A percentile compares a stretch with the other conserved stretches of the same genome.
These are phyloP conservation scores for Fagopyrum tataricum DNA, from an alignment of 148 eudicot genomes.

Conservation along the genomic window DNA sequence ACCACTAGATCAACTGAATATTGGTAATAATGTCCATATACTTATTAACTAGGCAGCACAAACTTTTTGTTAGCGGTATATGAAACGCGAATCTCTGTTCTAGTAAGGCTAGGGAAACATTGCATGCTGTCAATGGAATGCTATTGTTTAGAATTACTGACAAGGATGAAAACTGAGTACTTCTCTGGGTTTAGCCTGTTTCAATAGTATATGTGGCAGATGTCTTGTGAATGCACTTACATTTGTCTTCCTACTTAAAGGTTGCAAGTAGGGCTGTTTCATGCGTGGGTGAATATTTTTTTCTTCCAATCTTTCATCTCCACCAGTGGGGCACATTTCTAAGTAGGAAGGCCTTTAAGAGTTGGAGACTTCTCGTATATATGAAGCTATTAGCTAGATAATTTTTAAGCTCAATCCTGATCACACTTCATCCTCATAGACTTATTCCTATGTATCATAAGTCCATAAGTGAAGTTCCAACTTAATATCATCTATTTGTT, in stretches of 20 bases:
- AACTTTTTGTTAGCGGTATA: background rate
- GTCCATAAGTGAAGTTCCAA: background rate
- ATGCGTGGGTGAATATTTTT: background rate
- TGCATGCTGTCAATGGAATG: background rate
- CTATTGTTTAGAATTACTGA: background rate
- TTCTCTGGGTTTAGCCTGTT: background rate
- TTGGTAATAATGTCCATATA: too few species aligned
- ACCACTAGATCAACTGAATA: too few species aligned
- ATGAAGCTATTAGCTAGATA: background rate
- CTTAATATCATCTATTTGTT: background rate
- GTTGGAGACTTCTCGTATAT: background rate
- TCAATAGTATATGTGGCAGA: background rate
- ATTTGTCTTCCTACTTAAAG: background rate
- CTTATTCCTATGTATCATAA: background rate
- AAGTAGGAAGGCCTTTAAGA: background rate
- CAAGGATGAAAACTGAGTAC: background rate
- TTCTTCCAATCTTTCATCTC: background rate
- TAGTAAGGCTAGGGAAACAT: background rate
- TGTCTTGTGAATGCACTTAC: background rate
- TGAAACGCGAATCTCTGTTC: background rate
- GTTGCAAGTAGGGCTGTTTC: background rate
- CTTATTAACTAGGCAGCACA: too few species aligned
- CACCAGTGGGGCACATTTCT: background rate
- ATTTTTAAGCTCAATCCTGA: background rate
- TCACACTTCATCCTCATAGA: background rate